Base-by-base conservation (phyloP, 345 rosid genomes). In the Euphorbia lathyris region DNA sequence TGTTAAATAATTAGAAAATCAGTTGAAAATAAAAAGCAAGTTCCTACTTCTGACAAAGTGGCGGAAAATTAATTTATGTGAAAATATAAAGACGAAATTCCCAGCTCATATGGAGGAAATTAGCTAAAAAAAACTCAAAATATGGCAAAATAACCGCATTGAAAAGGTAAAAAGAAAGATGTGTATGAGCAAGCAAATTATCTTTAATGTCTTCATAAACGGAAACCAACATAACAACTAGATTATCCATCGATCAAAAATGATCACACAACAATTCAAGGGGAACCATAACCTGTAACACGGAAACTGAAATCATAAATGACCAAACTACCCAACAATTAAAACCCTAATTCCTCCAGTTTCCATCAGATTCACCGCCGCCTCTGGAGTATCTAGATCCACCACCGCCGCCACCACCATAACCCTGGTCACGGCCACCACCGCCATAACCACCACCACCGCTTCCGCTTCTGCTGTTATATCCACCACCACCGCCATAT, bases 321-420 rank as follows among this genome's bases (percentile, higher is more conserved):
- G 17, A 58, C 25, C 16, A 65, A 17, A 14, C 7, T 26, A 29
- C 13, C 14, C 1, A 26, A 7, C 5, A 16, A 29, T 7, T 27
- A 2, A 7, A 19, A 23, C 16, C 3, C 79, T 82, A 88, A 65
- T 10, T 82, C 80, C 87, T 84, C 93, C 93, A 88, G 86, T 30
- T 82, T 7, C 89, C 89, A 0, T 85, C 90, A 1, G 90, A 80
- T 1, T 47, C 79, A n/a, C 83, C 82, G 0, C 87, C 76, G 0
- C 87, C 86, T 56, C 91, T 76, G 2, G 86, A 85, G 59, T 88
- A 89, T 20, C 95, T 77, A 1, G 84, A 63, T 12, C 80, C 84
- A 0, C 83, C 90, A 7, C 38, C 38, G 38, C 38, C 38, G 38
- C 38, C 38, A 23, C 72, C 81, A 13, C 89, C 86, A 0, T 82